Evolutionary conservation across 2,329 filamentous ascomycete species (phyloP).

Genomic region (Colletotrichum sp.): DNA sequence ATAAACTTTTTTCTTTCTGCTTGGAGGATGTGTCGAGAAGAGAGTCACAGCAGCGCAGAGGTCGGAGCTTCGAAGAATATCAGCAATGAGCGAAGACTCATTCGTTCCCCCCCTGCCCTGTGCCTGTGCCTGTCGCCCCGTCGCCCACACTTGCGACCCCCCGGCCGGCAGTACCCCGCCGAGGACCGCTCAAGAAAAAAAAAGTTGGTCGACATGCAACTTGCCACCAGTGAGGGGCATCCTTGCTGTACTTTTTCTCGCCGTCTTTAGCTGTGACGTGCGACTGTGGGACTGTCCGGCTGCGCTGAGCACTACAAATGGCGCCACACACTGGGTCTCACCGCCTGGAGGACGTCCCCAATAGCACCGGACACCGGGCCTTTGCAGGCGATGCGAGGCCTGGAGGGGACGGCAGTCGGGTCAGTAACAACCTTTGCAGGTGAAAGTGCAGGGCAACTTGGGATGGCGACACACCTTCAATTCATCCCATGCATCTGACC

Average conservation of each 20-base stretch:
- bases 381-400: not conserved
- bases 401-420: not conserved
- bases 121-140: not conserved
- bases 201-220: not conserved
- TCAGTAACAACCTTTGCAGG: not conserved
- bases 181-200: not conserved
- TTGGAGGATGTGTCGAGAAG: not conserved
- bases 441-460: not conserved
- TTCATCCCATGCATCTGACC: not conserved
- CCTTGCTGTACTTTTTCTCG: conserved; percentile 7
- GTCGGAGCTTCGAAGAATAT: conserved; percentile 3
- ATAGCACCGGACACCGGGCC: not conserved
- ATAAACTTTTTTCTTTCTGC: conserved; percentile 1
- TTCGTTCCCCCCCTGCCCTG: conserved; percentile 2
- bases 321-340: conserved; percentile 10
- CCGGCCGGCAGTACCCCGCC: conserved; percentile 16
- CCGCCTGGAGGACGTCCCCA: not conserved
- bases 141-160: not conserved
- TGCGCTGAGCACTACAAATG: not conserved
- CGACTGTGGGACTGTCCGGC: not conserved
- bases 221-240: conserved; percentile 15
- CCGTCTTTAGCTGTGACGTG: not conserved
- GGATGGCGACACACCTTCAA: not conserved
- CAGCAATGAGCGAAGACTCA: conserved; percentile 17
- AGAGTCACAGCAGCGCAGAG: not conserved